Conservation (phyloP, 371 early-diverging fungal genomes). For the Apophysomyces trapeziformis region DNA sequence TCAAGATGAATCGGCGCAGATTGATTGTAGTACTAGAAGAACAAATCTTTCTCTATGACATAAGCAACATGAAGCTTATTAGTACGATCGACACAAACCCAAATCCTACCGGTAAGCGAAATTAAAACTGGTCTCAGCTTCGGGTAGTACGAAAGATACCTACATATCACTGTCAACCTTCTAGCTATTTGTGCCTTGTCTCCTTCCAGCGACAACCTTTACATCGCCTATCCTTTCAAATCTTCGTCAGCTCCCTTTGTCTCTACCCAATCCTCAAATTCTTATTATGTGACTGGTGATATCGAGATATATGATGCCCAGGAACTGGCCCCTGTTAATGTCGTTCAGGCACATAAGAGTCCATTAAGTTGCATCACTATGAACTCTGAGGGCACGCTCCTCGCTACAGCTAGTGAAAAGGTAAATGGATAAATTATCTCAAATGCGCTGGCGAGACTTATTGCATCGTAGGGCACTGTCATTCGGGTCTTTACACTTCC, state of each 20-base stretch:
- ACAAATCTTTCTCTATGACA: conserved; percentile 91
- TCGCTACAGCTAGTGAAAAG: conserved; percentile 97
- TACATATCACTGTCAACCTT: not conserved
- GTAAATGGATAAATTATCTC: conserved; percentile 31
- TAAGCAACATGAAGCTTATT: conserved; percentile 94
- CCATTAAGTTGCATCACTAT: conserved; percentile 84
- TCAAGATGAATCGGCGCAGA: conserved; percentile 93
- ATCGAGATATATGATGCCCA: conserved; percentile 90
- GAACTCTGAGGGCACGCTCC: conserved; percentile 86
- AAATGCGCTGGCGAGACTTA: not conserved
- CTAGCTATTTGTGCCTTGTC: conserved; percentile 91
- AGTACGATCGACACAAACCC: conserved; percentile 94
- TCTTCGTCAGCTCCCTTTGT: conserved; percentile 56
- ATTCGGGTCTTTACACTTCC: conserved; percentile 94
- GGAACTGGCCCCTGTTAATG: conserved; percentile 82
- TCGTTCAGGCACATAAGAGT: conserved; percentile 93
- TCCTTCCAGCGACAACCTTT: conserved; percentile 93
- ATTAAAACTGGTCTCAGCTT: not conserved
- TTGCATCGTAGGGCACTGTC: conserved; percentile 80
- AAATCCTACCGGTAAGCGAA: conserved; percentile 78
- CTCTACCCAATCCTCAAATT: conserved; percentile 26
- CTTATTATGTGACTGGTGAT: conserved; percentile 70
- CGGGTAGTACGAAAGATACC: not conserved
- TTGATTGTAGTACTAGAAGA: conserved; percentile 93
- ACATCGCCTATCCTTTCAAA: conserved; percentile 88